Evolutionary conservation across 2,329 filamentous ascomycete genomes (phyloP).

Genomic region (Pyrenophora graminea): DNA sequence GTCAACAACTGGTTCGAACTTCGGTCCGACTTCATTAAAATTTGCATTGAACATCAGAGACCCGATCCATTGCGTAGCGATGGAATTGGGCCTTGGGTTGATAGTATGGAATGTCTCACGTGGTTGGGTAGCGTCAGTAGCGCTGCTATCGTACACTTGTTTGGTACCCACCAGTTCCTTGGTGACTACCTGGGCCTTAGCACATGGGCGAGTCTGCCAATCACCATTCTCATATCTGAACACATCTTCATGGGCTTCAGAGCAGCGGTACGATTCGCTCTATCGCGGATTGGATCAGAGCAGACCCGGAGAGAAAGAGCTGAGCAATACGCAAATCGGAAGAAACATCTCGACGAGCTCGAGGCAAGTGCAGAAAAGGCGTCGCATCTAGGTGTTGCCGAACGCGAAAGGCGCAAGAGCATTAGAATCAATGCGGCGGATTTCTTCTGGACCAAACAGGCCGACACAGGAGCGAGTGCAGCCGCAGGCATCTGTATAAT

Average conservation of each 20-base stretch:
- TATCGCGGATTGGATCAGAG: conserved; percentile 35
- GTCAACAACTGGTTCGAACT: conserved; percentile 46
- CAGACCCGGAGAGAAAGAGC: conserved; percentile 34
- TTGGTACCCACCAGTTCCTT: conserved; percentile 26
- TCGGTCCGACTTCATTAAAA: conserved; percentile 42
- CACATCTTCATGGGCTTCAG: conserved; percentile 41
- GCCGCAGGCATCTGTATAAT: conserved; percentile 31
- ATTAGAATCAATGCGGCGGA: conserved; percentile 37
- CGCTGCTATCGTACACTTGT: conserved; percentile 41
- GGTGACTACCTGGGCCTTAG: conserved; percentile 21
- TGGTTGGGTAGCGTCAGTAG: conserved; percentile 42
- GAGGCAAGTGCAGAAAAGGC: conserved; percentile 23
- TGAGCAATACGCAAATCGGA: conserved; percentile 33
- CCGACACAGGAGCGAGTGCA: conserved; percentile 32
- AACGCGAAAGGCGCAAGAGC: conserved; percentile 39
- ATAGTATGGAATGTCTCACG: conserved; percentile 37
- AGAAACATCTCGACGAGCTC: conserved; percentile 35
- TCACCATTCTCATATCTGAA: conserved; percentile 39
- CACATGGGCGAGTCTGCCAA: conserved; percentile 35
- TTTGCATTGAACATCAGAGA: conserved; percentile 39
- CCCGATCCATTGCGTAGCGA: conserved; percentile 35
- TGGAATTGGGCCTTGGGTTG: conserved; percentile 42
- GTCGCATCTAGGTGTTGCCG: conserved; percentile 24
- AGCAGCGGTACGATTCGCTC: conserved; percentile 31
- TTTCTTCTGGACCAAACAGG: conserved; percentile 39